Base-by-base conservation (phyloP, 768 basidiomycete genomes). In the Exsudoporus frostii region DNA sequence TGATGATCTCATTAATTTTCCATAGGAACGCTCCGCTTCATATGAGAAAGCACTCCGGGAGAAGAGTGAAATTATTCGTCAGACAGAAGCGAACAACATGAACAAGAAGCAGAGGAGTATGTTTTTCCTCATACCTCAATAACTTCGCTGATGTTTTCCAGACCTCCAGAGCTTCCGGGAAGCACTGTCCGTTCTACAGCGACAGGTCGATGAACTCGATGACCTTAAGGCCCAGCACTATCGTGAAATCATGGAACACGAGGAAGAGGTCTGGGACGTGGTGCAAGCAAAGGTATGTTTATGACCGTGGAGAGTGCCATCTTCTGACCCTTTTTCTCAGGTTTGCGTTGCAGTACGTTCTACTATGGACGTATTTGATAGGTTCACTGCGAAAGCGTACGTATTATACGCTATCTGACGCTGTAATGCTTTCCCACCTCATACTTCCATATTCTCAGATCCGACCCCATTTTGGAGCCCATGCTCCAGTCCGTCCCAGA, bases 251-350 rank as follows among this genome's bases (percentile, higher is more conserved):
- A 73, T 93, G 45, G 90, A 91, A 53, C 93, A 94, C 60, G 94
- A 97, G 72, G 92, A 95, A 60, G 86, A 96, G 69, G 88, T 92
- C n/a, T 98, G 95, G 95, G 85, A 94, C 61, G 82, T 84, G 14
- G 91, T 96, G 7, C 85, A 95, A 66, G 82, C 78, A 57, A 96
- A 95, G 77, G 88, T 89, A 58, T 68, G 34, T 14, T 50, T 20
- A 34, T 24, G 30, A n/a, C 27, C 33, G 30, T 30, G 7, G 20
- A 15, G 27, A 11, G 40, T 29, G 53, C 55, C 34, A 30, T 55
- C 45, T 55, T 48, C 55, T 56, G 40, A 64, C 39, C 36, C 59
- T n/a, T 54, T 53, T 20, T 55, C 11, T 34, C 51, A 89, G 88
- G 77, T 85, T 46, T 92, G 86, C 64, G 78, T 94, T 30, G 86